These are phyloP conservation scores for Fusarium drepaniforme DNA, from an alignment of 2,329 filamentous ascomycete genomes.

Conservation along the genomic window DNA sequence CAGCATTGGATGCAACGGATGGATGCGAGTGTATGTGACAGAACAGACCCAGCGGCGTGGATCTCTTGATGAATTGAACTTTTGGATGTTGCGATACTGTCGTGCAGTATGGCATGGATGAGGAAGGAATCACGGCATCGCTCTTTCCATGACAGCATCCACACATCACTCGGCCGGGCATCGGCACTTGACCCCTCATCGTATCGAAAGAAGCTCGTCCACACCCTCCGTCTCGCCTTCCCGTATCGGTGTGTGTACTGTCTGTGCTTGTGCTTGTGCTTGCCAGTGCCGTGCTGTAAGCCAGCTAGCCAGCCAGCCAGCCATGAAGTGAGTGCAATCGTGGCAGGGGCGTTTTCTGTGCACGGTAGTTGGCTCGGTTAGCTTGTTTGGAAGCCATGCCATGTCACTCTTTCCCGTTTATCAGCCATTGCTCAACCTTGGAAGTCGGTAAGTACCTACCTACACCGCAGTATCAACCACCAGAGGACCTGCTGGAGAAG, in stretches of 20 bases:
- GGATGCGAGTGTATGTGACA: not conserved
- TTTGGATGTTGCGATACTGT: not conserved
- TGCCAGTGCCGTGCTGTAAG: not conserved
- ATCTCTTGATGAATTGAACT: not conserved
- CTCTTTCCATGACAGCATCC: not conserved
- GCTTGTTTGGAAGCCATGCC: not conserved
- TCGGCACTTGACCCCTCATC: not conserved
- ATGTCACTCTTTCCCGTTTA: not conserved
- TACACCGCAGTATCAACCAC: not conserved
- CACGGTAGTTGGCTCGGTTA: not conserved
- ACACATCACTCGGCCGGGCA: not conserved
- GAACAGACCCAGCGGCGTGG: not conserved
- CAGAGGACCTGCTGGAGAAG: not conserved
- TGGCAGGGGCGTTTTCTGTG: not conserved
- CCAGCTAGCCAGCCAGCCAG: too few species aligned
- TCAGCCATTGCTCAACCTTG: not conserved
- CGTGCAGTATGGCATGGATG: not conserved
- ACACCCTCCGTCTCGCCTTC: not conserved
- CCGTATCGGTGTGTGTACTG: not conserved
- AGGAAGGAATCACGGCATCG: not conserved
- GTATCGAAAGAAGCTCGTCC: not conserved
- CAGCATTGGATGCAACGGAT: not conserved
- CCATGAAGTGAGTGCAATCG: not conserved
- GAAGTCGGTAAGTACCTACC: not conserved
- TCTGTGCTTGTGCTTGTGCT: too few species aligned